phyloP scores from a whole-genome alignment of 1,139 yeast species.

The Debaryomyces psychrophilus region DNA sequence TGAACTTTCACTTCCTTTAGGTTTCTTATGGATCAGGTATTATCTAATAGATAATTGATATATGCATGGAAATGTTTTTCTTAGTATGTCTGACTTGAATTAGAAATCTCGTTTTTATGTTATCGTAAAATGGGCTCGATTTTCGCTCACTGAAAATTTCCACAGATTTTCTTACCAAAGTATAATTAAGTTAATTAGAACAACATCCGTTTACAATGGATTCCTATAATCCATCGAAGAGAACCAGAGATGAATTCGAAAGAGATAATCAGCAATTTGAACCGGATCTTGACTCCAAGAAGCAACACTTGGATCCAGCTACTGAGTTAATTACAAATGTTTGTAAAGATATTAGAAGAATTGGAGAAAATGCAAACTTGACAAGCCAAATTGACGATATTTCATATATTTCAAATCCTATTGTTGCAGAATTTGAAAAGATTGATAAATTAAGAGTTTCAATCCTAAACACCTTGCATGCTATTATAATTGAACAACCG shows the following conservation, averaged over 20 bases:
- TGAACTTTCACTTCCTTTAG: too few relatives aligned
- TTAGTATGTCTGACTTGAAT: too few relatives aligned
- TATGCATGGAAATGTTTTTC: too few relatives aligned
- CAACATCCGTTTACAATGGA: constrained; percentile 11
- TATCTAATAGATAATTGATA: too few relatives aligned
- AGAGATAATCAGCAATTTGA: constrained; percentile 22
- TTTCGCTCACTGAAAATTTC: constrained; percentile 3
- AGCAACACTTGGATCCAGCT: constrained; percentile 46
- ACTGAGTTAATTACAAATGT: constrained; percentile 46
- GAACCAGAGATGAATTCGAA: constrained; percentile 47
- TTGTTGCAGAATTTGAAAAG: constrained; percentile 67
- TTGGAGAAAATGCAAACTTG: constrained; percentile 65
- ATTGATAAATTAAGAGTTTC: constrained; percentile 65
- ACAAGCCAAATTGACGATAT: constrained; percentile 63
- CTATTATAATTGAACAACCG: constrained; percentile 84
- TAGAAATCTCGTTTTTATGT: neutral
- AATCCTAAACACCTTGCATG: constrained; percentile 63
- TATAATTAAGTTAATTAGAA: neutral
- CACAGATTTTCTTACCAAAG: neutral
- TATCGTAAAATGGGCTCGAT: neutral
- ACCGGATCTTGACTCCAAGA: constrained; percentile 28
- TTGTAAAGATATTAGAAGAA: constrained; percentile 60
- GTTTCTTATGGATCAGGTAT: too few relatives aligned
- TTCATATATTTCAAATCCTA: constrained; percentile 65
- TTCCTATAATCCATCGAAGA: constrained; percentile 26